phyloP scores from a whole-genome alignment of 1,139 yeast species.

The Pichia sp. region DNA sequence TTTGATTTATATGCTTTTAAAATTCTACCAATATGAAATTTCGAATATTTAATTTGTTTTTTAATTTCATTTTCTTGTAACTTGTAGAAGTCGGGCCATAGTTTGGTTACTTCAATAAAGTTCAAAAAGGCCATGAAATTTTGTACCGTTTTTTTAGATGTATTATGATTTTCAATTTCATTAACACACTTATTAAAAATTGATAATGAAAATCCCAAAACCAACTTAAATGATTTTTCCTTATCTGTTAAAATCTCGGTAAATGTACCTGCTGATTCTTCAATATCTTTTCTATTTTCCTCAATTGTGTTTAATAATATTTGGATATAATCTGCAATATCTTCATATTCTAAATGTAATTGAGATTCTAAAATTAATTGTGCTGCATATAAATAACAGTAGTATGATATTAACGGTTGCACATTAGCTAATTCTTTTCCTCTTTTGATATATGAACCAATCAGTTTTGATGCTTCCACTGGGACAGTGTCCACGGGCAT shows the following conservation, averaged over 20 bases:
- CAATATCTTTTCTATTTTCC: slow-evolving; percentile 33
- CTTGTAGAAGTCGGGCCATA: slow-evolving; percentile 33
- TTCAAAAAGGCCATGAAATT: slow-evolving; percentile 44
- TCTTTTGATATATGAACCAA: slow-evolving; percentile 42
- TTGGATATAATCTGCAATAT: slow-evolving; percentile 53
- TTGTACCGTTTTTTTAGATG: slow-evolving; percentile 37
- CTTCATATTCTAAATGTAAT: slow-evolving; percentile 47
- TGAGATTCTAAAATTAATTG: slow-evolving; percentile 56
- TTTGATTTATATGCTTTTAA: slow-evolving; percentile 39
- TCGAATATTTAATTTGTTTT: slow-evolving; percentile 46
- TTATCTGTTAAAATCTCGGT: slow-evolving; percentile 45
- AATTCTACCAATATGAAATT: slow-evolving; percentile 53
- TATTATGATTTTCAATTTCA: slow-evolving; percentile 36
- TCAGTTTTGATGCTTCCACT: slow-evolving; percentile 30
- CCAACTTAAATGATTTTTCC: slow-evolving; percentile 49
- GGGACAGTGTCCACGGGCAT: slow-evolving; percentile 21
- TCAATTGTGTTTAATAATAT: slow-evolving; percentile 62
- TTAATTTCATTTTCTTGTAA: slow-evolving; percentile 27
- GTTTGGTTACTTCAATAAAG: slow-evolving; percentile 40
- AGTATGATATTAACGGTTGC: slow-evolving; percentile 53
- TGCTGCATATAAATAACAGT: slow-evolving; percentile 56
- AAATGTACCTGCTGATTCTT: slow-evolving; percentile 24
- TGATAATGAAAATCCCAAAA: slow-evolving; percentile 54
- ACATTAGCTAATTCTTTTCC: slow-evolving; percentile 44
- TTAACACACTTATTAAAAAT: slow-evolving; percentile 51